Evolutionary conservation across 1,284 basidiomycete genomes (phyloP), one percentile per base, ranked within the genome.

Genomic region (Butyriboletus appendiculatus): DNA sequence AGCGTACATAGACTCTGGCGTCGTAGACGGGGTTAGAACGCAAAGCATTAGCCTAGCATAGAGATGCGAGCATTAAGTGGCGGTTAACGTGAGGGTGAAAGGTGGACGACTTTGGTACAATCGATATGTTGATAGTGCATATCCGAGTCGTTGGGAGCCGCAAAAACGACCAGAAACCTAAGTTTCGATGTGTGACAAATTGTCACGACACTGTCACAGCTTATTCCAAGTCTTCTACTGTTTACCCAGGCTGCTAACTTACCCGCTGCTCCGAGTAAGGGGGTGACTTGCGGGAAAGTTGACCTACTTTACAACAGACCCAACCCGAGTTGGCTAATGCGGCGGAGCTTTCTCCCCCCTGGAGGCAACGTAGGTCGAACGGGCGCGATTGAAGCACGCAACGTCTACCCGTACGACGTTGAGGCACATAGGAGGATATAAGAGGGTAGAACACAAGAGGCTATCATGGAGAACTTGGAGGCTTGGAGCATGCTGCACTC

Each of bases 361-460:
- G 26, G 80, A 84, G 82, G 14, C 81, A 86, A 35, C 59, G 75
- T n/a, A 79, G 9, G 78, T 80, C 0, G 84, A 86, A 43, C 24
- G 79, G 6, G 79, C 76, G 48, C 81, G 79, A 84, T 90, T 44
- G 81, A 76, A 57, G 75, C 76, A 11, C 78, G 95, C 52, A 90
- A 95, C 62, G 86, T 87, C 0, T 87, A 98, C 71, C 94, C 95
- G 0, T 98, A 85, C 69, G 88, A 98, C 67, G 76, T 98, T 4
- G 94, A 97, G 65, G 90, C 95, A 0, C 97, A 99, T 73, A 80
- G 81, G 56, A 88, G 83, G 74, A 99, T 99, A 56, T 96, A 98
- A 70, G 97, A 98, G 68, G 87, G 87, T 1, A 98, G 99, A 59
- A 77, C 91, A 50, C 90, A 95, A 70, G 85, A 98, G 67, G 90